Base-by-base conservation (phyloP, 148 eudicot genomes). In the Chenopodium album region DNA sequence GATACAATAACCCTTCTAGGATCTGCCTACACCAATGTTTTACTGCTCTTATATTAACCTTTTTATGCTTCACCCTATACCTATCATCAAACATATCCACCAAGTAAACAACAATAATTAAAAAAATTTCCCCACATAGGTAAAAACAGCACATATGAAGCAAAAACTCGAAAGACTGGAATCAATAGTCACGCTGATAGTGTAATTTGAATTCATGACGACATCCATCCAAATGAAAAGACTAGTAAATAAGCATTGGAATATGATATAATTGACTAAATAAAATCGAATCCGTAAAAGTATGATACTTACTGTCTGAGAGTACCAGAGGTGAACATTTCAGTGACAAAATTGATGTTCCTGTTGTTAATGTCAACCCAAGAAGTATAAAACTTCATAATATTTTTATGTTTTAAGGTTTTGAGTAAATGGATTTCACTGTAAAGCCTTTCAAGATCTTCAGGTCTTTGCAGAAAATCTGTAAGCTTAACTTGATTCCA, bases 1-100 rank as follows among this genome's bases (percentile, higher is more conserved):
- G 87, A 76, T 84, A 87, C 71, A 75, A 67, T 60, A 87, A 75
- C 72, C 89, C 86, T 60, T 82, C 73, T 73, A 87, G 63, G 77
- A 87, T 87, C 85, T 84, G 89, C 74, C 87, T 84, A 87, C 87
- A 87, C 89, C 89, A 87, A 70, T 87, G 89, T 81, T 87, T 87
- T 83, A 87, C 89, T 78, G 89, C 86, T 79, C 89, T 81, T 32
- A 84, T 84, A 79, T 86, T 86, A 56, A 86, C 86, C 76, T 84
- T 86, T 73, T 81, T 86, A 84, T 86, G 88, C 65, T 84, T 86
- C 78, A 86, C 50, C 83, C 88, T 81, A 84, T 86, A 86, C 86
- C 88, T 84, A 67, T 71, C 69, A 74, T 65, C 47, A 31, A 47
- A 77, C 62, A 56, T 41, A 14, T 16, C 62, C 62, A 52, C 62